Conservation (phyloP, 371 early-diverging fungal species). For the Batkoa obscura region DNA sequence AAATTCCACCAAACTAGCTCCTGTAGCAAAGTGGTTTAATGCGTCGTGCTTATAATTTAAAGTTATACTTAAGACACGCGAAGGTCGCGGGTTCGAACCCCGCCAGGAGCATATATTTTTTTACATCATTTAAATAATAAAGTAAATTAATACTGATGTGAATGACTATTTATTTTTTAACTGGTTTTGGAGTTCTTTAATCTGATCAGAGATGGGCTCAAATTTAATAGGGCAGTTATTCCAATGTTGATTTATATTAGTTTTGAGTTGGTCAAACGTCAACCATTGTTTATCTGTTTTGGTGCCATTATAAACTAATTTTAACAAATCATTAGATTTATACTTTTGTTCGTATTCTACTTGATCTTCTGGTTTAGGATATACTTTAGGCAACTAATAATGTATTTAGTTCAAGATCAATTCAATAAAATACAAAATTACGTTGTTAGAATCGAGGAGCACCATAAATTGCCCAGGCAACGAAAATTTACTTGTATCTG, state of each 20-base stretch:
- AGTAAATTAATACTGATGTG: no score
- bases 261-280: conserved; percentile 22
- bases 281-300: conserved; percentile 19
- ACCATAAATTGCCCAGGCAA: conserved; percentile 52
- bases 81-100: no score
- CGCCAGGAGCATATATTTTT: no score
- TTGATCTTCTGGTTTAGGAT: conserved; percentile 13
- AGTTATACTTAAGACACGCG: no score
- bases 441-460: conserved; percentile 9
- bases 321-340: conserved; percentile 12
- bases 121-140: no score
- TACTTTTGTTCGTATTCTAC: conserved; percentile 2
- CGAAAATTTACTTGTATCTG: conserved; percentile 37
- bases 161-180: no score
- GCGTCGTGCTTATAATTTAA: no score
- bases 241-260: conserved; percentile 27
- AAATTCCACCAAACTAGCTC: no score
- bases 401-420: not conserved
- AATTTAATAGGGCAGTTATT: conserved; percentile 13
- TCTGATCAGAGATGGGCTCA: conserved; percentile 14
- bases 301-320: conserved; percentile 34
- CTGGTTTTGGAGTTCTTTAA: conserved; percentile 1
- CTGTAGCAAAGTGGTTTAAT: no score
- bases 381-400: conserved; percentile 18
- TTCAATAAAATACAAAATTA: not conserved